Base-by-base conservation (phyloP, 352 stramenopile genomes). In the Phytophthora chlamydospora region DNA sequence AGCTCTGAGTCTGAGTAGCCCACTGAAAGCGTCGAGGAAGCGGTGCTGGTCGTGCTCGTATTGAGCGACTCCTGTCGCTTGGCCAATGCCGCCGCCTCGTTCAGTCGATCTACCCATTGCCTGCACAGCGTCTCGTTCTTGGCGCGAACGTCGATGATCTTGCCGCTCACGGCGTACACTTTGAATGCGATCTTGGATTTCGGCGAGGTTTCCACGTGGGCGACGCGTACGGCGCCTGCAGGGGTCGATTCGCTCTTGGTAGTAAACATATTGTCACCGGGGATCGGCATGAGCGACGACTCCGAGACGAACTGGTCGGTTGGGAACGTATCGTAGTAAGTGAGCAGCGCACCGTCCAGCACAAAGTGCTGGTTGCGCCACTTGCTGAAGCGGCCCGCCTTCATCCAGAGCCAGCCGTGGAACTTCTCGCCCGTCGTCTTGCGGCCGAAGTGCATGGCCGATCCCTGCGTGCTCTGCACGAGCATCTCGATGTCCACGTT, bases 361-460 rank as follows among this genome's bases (percentile, higher is more conserved):
- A 94, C 81, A 59, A 94, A 94, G 47, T 92, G 84, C 78, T 94
- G 82, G 65, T 91, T 91, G 38, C 78, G 83, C 85, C 85, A 94
- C 59, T 91, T 90, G 27, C 75, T 77, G 57, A 94, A 94, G 14
- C 82, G 79, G 7, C 85, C 83, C 3, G 73, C 89, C 53, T 91
- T 91, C 64, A 87, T 92, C 83, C 83, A 94, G 6, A 94, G 76
- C 85, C 83, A 92, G 6, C 85, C 85, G 55, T 92, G 83, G 45
- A 91, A 91, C 52, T 91, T 90, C 52, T 94, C 83, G 49, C 62
- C 71, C 40, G 66, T 58, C 38, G 67, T 76, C 58, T 88, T 85
- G 45, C 82, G 80, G 9, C 78, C 79, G 56, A 83, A 89, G 41
- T 83, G 71, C 73, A 89, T 90, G 38, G 83, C 80, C 9, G 78